Evolutionary conservation across 345 rosid genomes (phyloP).

Genomic region (Brassica carinata): DNA sequence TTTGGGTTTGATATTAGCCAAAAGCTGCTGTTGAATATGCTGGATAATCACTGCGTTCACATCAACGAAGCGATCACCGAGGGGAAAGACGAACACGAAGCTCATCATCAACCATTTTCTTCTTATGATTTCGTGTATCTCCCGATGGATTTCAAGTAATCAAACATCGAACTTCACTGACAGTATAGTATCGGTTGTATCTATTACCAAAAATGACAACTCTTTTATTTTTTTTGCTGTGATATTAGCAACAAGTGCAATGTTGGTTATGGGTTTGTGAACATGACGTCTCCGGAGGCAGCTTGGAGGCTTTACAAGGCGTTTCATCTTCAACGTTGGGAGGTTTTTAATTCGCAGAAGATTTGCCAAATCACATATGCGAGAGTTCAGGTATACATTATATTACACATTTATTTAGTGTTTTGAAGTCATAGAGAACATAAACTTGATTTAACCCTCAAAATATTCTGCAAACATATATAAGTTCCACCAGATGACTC

Average conservation of each 20-base stretch:
- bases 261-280: slow-evolving; percentile 98
- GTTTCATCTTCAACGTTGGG: slow-evolving; percentile 88
- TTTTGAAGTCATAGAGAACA: neutral
- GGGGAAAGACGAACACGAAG: slow-evolving; percentile 35
- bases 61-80: slow-evolving; percentile 72
- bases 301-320: slow-evolving; percentile 85
- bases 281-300: slow-evolving; percentile 91
- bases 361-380: slow-evolving; percentile 94
- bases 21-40: slow-evolving; percentile 81
- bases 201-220: neutral
- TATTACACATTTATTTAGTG: neutral
- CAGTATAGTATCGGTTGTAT: neutral
- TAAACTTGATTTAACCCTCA: neutral
- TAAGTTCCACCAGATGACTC: neutral
- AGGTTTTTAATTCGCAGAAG: slow-evolving; percentile 91
- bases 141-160: slow-evolving; percentile 96
- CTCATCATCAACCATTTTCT: slow-evolving; percentile 62
- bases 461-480: neutral
- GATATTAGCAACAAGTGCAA: slow-evolving; percentile 87
- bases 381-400: slow-evolving; percentile 74
- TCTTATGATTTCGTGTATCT: slow-evolving; percentile 94
- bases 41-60: slow-evolving; percentile 92
- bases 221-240: neutral
- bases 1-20: slow-evolving; percentile 47
- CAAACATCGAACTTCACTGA: neutral